Evolutionary conservation across 352 stramenopile species (phyloP).

Genomic region (Peronospora tabacina): DNA sequence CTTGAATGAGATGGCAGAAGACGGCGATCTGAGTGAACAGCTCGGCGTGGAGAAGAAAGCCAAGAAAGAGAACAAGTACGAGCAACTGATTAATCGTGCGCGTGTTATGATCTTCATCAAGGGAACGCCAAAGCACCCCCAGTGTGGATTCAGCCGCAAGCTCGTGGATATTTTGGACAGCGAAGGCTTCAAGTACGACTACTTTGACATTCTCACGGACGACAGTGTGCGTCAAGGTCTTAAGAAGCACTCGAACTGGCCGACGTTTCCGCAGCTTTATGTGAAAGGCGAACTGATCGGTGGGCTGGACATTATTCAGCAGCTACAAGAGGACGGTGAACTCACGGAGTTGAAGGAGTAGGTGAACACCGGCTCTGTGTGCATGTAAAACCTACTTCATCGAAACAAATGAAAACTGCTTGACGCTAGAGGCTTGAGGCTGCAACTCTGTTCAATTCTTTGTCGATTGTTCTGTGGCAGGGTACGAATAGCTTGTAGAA

Average conservation of each 20-base stretch:
- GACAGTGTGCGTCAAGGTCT: constrained; percentile 93
- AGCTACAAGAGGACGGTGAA: constrained; percentile 89
- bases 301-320: constrained; percentile 96
- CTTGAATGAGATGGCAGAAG: constrained; percentile 90
- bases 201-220: constrained; percentile 97
- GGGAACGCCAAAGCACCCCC: constrained; percentile 83
- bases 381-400: not conserved
- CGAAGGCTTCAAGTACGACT: constrained; percentile 88
- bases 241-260: constrained; percentile 97
- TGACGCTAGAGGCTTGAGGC: not conserved
- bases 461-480: constrained; percentile 16
- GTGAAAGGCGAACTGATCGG: constrained; percentile 95
- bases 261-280: constrained; percentile 97
- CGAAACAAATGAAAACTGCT: constrained; percentile 10
- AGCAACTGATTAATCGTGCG: constrained; percentile 84
- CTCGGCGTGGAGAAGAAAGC: constrained; percentile 85
- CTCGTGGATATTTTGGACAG: constrained; percentile 91
- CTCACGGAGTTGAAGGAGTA: constrained; percentile 76
- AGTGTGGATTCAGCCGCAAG: constrained; percentile 94
- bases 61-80: constrained; percentile 83
- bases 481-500: constrained; percentile 3
- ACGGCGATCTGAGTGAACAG: constrained; percentile 86
- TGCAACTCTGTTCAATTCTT: constrained; percentile 1
- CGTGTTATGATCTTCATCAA: constrained; percentile 99
- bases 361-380: constrained; percentile 1